A percentile compares a stretch with the other conserved stretches of the same genome.
These are phyloP conservation scores for Phaeolepiota aurea DNA, from an alignment of 768 basidiomycete species.

Conservation along the genomic window DNA sequence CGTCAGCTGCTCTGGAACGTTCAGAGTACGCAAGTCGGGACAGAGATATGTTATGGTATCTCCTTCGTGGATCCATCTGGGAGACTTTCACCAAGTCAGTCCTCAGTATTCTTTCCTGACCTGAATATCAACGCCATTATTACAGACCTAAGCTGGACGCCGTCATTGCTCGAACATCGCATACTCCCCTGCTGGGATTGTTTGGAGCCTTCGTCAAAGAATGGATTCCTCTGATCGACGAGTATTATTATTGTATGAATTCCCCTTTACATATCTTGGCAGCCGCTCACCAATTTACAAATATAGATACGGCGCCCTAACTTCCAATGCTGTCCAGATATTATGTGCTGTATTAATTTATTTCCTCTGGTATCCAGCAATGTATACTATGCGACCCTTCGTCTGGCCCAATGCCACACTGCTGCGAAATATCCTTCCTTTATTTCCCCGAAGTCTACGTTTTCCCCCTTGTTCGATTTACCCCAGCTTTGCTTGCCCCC, in stretches of 20 bases:
- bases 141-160: conserved; percentile 69
- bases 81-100: conserved; percentile 62
- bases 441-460: not conserved
- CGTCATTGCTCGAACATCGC: conserved; percentile 45
- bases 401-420: not conserved
- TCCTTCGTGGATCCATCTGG: conserved; percentile 85
- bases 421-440: not conserved
- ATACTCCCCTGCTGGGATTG: conserved; percentile 58
- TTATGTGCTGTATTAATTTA: no score
- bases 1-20: conserved; percentile 58
- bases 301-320: conserved; percentile 34
- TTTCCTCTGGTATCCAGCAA: conserved; percentile 7
- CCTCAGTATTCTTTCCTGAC: conserved; percentile 5
- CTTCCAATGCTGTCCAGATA: no score
- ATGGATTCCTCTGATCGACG: conserved; percentile 85
- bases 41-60: conserved; percentile 75
- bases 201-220: conserved; percentile 66
- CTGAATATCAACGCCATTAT: conserved; percentile 4
- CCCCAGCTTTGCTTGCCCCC: no score
- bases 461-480: not conserved
- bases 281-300: conserved; percentile 1
- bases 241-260: conserved; percentile 83
- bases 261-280: no score
- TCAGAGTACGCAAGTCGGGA: conserved; percentile 79
- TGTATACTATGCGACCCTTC: conserved; percentile 8